Base-by-base conservation (phyloP, 2,329 filamentous ascomycete genomes). In the Microthyrium microscopicum region DNA sequence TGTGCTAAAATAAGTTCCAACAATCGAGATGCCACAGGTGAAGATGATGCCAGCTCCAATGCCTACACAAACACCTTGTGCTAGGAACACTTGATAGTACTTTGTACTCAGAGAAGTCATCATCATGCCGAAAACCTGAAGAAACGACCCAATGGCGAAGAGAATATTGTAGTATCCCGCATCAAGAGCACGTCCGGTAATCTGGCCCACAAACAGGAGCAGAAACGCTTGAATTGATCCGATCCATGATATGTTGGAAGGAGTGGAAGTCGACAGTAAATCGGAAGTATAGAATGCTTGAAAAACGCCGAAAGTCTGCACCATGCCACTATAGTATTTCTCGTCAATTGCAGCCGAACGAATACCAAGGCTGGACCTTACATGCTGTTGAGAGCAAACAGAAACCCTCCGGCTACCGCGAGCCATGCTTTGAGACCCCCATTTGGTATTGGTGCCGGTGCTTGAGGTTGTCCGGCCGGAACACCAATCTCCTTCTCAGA, bases 41-140 rank as follows among this genome's bases (percentile, higher is more conserved):
- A 59, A 63, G 4, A 60, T 29, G 7, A 53, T 43, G 3, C 62
- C 58, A 6, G 46, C 50, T 2, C 64, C 65, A 0, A 73, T 33
- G 1, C 70, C 70, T 40, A 65, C 53, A 38, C 62, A 62, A 6
- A 66, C 41, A 1, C 58, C 61, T 43, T 67, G 63, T 1, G 61
- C 55, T 20, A 61, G 24, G 15, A 44, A 31, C 8, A 44, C 19
- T 22, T 44, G 42, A 29, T 39, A 44, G 26, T 41, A 44, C 18
- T 31, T 22, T 5, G 35, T 35, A 15, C 31, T 36, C 2, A 43
- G 22, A 25, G 38, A 42, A 11, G 35, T 35, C 22, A 40, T 36
- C 9, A 37, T 31, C 29, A 39, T 50, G 2, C 64, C 63, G 11
- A 68, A 50, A 4, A 62, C 54, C 5, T 60, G 48, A 4, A 64